Evolutionary conservation across 148 eudicot genomes (phyloP).

Genomic region (Tetragonia tetragonoides): DNA sequence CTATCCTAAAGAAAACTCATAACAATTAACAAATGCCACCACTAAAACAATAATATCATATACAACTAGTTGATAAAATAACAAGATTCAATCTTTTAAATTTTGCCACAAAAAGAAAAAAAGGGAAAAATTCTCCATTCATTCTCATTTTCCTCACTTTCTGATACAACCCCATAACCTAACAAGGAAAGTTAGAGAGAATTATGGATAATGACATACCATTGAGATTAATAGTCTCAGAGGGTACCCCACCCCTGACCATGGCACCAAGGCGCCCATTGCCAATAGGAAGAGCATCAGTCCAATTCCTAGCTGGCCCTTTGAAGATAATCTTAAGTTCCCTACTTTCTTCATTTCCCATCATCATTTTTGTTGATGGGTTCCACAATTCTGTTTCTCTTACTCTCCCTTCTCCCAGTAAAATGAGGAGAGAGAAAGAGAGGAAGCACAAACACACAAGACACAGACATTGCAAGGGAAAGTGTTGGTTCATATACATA

Average conservation of each 20-base stretch:
- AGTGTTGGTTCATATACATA: background rate
- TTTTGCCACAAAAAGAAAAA: too few species aligned
- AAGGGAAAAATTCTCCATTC: too few species aligned
- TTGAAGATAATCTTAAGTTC: slow-evolving; percentile 50
- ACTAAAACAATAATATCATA: background rate
- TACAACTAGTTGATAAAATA: slow-evolving; percentile 2
- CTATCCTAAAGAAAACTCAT: too few species aligned
- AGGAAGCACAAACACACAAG: background rate
- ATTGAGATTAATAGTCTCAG: slow-evolving; percentile 70
- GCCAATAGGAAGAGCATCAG: slow-evolving; percentile 86
- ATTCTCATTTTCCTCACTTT: background rate
- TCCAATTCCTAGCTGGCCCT: slow-evolving; percentile 76
- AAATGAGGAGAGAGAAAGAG: slow-evolving; percentile 14
- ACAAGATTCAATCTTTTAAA: background rate
- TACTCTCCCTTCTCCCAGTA: slow-evolving; percentile 26
- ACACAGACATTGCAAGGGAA: background rate
- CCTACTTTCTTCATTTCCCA: slow-evolving; percentile 11
- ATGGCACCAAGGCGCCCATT: slow-evolving; percentile 84
- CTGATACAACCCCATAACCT: background rate
- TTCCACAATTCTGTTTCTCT: slow-evolving; percentile 44
- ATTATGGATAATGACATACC: slow-evolving; percentile 33
- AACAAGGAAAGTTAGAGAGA: background rate
- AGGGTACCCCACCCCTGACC: slow-evolving; percentile 64
- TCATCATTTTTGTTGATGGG: slow-evolving; percentile 24
- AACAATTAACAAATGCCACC: background rate